Evolutionary conservation across 495 filamentous ascomycete species (phyloP).

Genomic region (Penicillium cataractarum): DNA sequence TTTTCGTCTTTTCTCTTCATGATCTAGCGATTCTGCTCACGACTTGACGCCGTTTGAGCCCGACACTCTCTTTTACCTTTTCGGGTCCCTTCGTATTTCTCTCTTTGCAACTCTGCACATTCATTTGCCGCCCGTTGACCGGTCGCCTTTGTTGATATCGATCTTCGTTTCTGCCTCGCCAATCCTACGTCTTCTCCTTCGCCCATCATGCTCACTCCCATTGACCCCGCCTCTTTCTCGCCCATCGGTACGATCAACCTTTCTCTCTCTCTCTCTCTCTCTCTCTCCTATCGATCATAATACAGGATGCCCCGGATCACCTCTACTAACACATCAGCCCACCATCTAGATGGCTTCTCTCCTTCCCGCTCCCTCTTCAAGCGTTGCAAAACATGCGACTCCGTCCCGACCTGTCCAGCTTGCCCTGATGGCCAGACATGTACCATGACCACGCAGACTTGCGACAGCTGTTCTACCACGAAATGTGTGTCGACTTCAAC

Average conservation of each 20-base stretch:
- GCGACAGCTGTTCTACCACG: constrained; percentile 60
- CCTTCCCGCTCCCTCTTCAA: constrained; percentile 48
- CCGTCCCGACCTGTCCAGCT: constrained; percentile 53
- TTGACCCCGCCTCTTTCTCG: constrained; percentile 27
- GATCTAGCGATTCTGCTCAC: constrained; percentile 39
- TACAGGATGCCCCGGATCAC: not conserved
- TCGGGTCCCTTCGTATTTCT: constrained; percentile 4
- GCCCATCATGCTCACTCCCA: constrained; percentile 37
- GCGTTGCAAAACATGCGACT: constrained; percentile 49
- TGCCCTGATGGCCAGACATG: constrained; percentile 56
- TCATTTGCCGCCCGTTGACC: constrained; percentile 33
- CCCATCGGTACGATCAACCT: constrained; percentile 24
- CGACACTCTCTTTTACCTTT: constrained; percentile 34
- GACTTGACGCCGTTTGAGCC: constrained; percentile 49
- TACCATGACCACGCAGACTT: constrained; percentile 57
- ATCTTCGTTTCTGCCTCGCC: constrained; percentile 11
- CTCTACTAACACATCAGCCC: not conserved
- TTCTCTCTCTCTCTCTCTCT: not conserved
- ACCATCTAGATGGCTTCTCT: constrained; percentile 23
- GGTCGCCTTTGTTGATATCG: constrained; percentile 26
- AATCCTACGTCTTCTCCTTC: constrained; percentile 4
- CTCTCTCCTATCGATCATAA: not conserved
- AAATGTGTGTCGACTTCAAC: constrained; percentile 54
- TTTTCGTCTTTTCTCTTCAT: constrained; percentile 24
- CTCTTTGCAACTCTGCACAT: constrained; percentile 17